phyloP scores from a whole-genome alignment of 108 stramenopile species.

The Epipyxis sp. region DNA sequence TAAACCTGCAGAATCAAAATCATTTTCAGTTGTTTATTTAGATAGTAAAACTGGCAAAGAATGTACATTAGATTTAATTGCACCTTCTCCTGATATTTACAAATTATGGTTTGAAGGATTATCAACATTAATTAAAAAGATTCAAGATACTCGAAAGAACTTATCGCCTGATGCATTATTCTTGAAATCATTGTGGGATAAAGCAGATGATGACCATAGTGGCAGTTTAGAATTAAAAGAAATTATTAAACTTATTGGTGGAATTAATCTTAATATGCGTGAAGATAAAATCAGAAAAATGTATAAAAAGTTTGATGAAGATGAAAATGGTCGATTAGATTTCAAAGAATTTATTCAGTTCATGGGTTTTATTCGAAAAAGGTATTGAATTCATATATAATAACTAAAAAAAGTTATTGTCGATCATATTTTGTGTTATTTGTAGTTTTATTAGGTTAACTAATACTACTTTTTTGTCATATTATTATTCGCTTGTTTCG shows the following conservation, averaged over 20 bases:
- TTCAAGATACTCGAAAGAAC: background rate
- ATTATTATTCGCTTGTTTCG: no score
- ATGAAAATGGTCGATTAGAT: conserved; percentile 51
- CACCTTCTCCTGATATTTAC: conserved; percentile 23
- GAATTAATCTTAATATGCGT: conserved; percentile 35
- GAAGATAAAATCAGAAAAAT: conserved; percentile 35
- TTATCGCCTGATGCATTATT: background rate
- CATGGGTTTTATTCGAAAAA: conserved; percentile 6
- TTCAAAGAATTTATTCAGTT: conserved; percentile 51
- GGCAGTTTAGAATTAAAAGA: conserved; percentile 45
- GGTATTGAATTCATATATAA: background rate
- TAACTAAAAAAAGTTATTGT: background rate
- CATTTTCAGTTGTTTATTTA: conserved; percentile 23
- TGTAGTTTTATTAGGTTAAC: no score
- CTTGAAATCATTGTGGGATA: conserved; percentile 40
- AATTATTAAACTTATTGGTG: conserved; percentile 42
- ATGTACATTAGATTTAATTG: conserved; percentile 26
- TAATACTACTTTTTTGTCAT: no score
- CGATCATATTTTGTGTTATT: background rate
- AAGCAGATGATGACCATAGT: conserved; percentile 47
- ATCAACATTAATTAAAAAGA: background rate
- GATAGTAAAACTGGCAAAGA: background rate
- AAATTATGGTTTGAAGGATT: conserved; percentile 6
- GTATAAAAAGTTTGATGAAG: conserved; percentile 49
- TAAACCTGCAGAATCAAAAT: background rate